These are phyloP conservation scores for Triticum monococcum DNA, from an alignment of 176 grass and related monocot genomes.

Conservation along the genomic window DNA sequence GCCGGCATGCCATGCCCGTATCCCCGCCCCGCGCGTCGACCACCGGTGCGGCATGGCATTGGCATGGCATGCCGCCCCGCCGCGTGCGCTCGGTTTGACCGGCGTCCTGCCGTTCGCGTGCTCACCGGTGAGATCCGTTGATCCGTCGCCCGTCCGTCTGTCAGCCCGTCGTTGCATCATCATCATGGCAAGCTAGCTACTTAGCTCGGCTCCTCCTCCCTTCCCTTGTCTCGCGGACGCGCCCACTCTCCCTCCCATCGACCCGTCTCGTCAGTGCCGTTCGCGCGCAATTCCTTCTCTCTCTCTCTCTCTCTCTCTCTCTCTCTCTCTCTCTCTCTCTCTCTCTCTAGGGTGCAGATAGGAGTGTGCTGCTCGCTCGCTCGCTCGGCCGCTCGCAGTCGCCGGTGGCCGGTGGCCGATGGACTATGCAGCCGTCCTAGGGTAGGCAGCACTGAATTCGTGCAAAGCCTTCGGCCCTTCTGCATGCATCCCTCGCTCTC, in stretches of 20 bases:
- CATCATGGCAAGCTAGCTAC: background rate
- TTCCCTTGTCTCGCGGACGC: background rate
- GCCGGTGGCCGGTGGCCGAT: background rate
- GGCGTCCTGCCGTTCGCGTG: background rate
- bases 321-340: background rate
- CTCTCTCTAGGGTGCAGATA: background rate
- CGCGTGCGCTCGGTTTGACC: background rate
- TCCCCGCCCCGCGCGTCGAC: background rate
- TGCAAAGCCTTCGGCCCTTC: background rate
- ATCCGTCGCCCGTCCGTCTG: background rate
- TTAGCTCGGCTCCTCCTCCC: background rate
- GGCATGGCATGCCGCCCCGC: too few relatives aligned
- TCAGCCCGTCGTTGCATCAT: background rate
- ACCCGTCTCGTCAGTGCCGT: background rate
- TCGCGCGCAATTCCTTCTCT: background rate
- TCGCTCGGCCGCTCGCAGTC: too few relatives aligned
- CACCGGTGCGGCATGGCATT: too few relatives aligned
- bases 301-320: background rate
- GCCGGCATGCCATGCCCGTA: background rate
- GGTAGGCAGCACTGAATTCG: background rate
- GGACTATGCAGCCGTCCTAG: background rate
- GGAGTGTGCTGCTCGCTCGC: background rate
- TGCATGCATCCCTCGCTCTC: background rate
- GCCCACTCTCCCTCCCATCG: background rate
- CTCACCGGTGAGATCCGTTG: background rate